phyloP scores from a whole-genome alignment of 225 moss, liverwort and hornwort genomes.

The Neckera pumila region DNA sequence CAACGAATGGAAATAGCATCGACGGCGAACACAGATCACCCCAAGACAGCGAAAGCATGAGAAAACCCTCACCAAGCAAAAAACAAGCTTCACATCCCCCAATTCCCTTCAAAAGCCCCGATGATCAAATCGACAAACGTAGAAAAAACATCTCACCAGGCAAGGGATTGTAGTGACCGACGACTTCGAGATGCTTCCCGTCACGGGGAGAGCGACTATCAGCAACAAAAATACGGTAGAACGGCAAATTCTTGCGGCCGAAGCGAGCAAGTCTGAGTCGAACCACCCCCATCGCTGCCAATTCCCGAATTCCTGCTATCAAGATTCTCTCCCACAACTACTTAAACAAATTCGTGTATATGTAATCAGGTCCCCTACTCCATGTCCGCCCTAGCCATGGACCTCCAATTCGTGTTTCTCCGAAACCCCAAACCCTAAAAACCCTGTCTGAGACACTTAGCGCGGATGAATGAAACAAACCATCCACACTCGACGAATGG shows the following conservation, averaged over 20 bases:
- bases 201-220: slow-evolving; percentile 88
- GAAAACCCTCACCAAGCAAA: neutral
- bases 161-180: slow-evolving; percentile 86
- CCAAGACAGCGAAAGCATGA: neutral
- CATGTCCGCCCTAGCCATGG: neutral
- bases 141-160: slow-evolving; percentile 27
- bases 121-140: neutral
- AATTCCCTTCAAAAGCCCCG: neutral
- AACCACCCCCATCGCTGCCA: slow-evolving; percentile 62
- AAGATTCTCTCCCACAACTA: neutral
- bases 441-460: too few relatives aligned
- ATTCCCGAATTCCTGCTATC: neutral
- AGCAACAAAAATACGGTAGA: slow-evolving; percentile 81
- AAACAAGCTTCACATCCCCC: neutral
- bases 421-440: neutral
- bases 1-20: neutral
- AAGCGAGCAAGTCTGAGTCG: slow-evolving; percentile 80
- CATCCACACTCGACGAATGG: neutral
- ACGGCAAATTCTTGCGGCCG: slow-evolving; percentile 81
- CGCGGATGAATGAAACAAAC: neutral
- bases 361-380: neutral
- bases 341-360: neutral
- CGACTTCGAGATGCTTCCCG: slow-evolving; percentile 83
- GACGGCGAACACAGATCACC: neutral
- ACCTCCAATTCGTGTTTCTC: neutral